Conservation (phyloP, 1,139 yeast genomes). For the Scheffersomyces cryptocercus region DNA sequence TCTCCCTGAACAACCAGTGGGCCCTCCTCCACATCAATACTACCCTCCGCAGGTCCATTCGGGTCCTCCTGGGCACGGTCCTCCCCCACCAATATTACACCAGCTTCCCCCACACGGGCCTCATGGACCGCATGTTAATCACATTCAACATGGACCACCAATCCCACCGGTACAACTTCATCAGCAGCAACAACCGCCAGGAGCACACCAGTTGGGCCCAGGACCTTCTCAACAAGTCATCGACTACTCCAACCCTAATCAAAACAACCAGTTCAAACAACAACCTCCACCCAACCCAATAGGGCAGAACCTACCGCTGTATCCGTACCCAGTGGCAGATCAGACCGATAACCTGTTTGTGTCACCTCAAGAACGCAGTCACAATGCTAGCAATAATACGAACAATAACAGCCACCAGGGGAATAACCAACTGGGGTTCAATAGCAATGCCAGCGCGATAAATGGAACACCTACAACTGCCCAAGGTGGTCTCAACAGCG, state of each 20-base stretch:
- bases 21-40: slow-evolving; percentile 7
- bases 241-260: slow-evolving; percentile 4
- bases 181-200: slow-evolving; percentile 6
- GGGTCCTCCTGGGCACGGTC: background rate
- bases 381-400: background rate
- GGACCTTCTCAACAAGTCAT: slow-evolving; percentile 4
- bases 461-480: no score
- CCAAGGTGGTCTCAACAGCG: no score
- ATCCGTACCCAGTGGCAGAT: no score
- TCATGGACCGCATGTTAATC: slow-evolving; percentile 1
- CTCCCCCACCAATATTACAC: background rate
- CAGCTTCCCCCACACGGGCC: slow-evolving; percentile 1
- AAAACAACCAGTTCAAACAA: slow-evolving; percentile 3
- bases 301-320: background rate
- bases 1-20: slow-evolving; percentile 8
- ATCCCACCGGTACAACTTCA: slow-evolving; percentile 1
- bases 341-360: no score
- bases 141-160: slow-evolving; percentile 1
- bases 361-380: no score
- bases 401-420: background rate
- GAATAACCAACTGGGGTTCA: slow-evolving; percentile 3
- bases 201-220: slow-evolving; percentile 2
- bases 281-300: slow-evolving; percentile 1
- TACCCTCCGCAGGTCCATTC: slow-evolving; percentile 2
- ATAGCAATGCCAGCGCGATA: background rate